phyloP scores from a whole-genome alignment of 2,329 filamentous ascomycete genomes.

The Trichoderma gracile region DNA sequence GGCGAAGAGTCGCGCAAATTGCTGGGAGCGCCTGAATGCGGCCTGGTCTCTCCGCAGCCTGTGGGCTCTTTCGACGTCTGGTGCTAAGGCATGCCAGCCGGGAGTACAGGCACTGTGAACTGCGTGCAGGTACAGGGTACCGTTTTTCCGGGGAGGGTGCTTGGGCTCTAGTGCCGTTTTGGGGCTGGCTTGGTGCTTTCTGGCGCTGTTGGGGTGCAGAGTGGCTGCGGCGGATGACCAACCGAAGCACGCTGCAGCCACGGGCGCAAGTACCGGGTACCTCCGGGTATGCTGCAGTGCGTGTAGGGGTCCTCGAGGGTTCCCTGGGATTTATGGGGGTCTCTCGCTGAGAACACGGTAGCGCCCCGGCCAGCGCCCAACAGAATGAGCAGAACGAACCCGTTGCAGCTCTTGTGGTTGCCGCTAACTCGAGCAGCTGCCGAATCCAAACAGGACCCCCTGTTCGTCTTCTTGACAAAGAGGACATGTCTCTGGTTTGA shows the following conservation, averaged over 20 bases:
- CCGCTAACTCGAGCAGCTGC: conserved; percentile 1
- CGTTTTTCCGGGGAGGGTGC: conserved; percentile 10
- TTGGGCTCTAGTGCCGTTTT: neutral
- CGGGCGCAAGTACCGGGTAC: neutral
- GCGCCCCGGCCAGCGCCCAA: conserved; percentile 2
- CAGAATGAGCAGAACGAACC: neutral
- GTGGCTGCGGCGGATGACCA: neutral
- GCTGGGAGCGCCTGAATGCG: conserved; percentile 16
- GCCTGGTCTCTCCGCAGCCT: conserved; percentile 9
- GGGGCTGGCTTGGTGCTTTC: neutral
- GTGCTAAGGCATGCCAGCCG: conserved; percentile 6
- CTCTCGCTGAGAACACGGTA: conserved; percentile 20
- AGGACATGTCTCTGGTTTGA: no score
- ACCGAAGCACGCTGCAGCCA: neutral
- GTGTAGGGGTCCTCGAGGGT: neutral
- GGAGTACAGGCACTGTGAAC: no score
- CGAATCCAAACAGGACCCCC: conserved; percentile 2
- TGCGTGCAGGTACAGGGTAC: conserved; percentile 12
- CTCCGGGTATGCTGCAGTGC: neutral
- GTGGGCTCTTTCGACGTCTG: neutral
- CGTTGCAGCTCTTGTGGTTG: neutral
- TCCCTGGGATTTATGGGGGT: neutral
- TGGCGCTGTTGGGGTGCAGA: neutral
- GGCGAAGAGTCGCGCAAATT: conserved; percentile 25
- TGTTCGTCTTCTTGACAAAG: neutral